These are phyloP conservation scores for Diaporthe capsici DNA, from an alignment of 2,329 filamentous ascomycete genomes.

Conservation along the genomic window DNA sequence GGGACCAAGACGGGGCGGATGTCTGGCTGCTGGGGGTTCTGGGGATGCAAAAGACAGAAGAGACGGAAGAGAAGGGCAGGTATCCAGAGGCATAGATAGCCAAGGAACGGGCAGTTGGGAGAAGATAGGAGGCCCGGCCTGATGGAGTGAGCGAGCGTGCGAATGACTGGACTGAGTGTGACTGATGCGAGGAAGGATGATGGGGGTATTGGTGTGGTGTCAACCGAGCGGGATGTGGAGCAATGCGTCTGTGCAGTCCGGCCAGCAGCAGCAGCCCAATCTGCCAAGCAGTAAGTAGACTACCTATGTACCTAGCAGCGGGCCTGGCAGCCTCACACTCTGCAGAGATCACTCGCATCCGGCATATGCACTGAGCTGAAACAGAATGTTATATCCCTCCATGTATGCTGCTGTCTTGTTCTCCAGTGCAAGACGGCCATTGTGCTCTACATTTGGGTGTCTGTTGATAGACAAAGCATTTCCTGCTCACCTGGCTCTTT, in stretches of 20 bases:
- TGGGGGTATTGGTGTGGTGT: conserved; percentile 24
- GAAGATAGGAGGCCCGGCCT: conserved; percentile 22
- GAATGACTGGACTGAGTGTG: conserved; percentile 11
- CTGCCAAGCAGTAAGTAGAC: conserved; percentile 3
- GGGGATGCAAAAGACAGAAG: not conserved
- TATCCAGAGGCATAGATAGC: conserved; percentile 13
- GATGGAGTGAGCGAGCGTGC: conserved; percentile 15
- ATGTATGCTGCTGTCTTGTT: not conserved
- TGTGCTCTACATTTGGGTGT: not conserved
- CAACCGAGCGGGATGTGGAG: conserved; percentile 27
- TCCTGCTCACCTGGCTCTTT: not conserved
- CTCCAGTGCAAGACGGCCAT: not conserved
- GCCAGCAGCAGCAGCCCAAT: not conserved
- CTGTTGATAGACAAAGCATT: conserved; percentile 16
- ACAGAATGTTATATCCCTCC: not conserved
- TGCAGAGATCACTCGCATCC: not conserved
- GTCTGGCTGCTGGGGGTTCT: not conserved
- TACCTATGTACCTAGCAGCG: no score
- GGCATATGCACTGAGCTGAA: not conserved
- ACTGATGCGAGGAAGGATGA: conserved; percentile 26
- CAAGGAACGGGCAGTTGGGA: conserved; percentile 6
- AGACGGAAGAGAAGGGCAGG: not conserved
- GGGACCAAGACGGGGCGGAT: not conserved
- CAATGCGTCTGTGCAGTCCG: conserved; percentile 11
- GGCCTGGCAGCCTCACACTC: conserved; percentile 6